Evolutionary conservation across 176 grass and related monocot species (phyloP), one percentile per base, ranked within the genome.

Genomic region (Ananas comosus): DNA sequence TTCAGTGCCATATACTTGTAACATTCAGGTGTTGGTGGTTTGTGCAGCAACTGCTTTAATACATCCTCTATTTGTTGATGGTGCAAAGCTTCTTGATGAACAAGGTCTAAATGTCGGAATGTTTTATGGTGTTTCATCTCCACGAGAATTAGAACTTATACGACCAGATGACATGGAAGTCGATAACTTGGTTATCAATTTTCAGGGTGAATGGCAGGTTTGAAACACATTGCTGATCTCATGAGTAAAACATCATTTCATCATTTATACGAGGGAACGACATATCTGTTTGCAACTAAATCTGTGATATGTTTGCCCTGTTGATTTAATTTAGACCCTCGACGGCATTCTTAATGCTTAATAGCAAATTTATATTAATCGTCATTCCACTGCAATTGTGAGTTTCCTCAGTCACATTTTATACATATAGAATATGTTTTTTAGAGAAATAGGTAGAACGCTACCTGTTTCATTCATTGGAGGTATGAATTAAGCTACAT

Each of bases 141-240:
- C 84, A 13, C 74, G 48, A 80, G 94, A 90, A 42, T 58, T 90
- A 28, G 68, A 90, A 77, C 49, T 66, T 13, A 49, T 97, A 53
- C 87, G 82, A 24, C 84, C 94, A 13, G 78, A 90, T 56, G 82
- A 79, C 70, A 28, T 76, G 12, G 70, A 84, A 49, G 78, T 71
- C 24, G 63, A 93, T 21, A 90, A 82, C 74, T 59, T 83, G 17
- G 69, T 97, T 59, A 90, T 93, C 72, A 79, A 80, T 52, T 90
- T 97, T 76, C 64, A 65, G 69, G 77, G 82, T 79, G 87, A 76
- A 70, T 97, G 94, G 94, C 89, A 97, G 94, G 89, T 97, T 67
- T 70, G 69, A 70, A 9, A 21, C 19, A 59, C 54, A 59, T 17
- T 59, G 19, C 16, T 59, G 10, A 3, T 18, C 54, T 59, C n/a